These are phyloP conservation scores for Xenoacremonium recifei DNA, from an alignment of 2,329 filamentous ascomycete species.

Conservation along the genomic window DNA sequence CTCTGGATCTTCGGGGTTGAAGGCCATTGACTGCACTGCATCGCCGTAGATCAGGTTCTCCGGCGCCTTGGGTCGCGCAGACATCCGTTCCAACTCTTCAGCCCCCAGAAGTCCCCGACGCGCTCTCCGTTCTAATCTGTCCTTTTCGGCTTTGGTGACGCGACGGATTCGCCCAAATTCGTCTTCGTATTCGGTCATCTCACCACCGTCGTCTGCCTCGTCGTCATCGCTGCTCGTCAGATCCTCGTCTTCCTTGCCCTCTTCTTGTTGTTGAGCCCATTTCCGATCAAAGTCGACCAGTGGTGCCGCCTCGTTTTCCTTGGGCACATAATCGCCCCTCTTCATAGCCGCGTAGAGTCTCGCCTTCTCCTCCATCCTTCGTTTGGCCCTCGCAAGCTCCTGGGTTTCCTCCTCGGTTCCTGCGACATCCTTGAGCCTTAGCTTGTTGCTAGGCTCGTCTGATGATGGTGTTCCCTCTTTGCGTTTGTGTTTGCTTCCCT, in stretches of 20 bases:
- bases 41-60: constrained; percentile 78
- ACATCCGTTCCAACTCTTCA: constrained; percentile 66
- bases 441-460: constrained; percentile 43
- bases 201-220: constrained; percentile 46
- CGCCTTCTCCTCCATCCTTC: constrained; percentile 88
- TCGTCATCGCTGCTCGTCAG: constrained; percentile 36
- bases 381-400: constrained; percentile 68
- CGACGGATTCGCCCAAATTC: constrained; percentile 84
- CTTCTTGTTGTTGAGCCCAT: constrained; percentile 72
- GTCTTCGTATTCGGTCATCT: constrained; percentile 83
- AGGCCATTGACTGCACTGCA: constrained; percentile 78
- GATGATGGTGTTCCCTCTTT: constrained; percentile 47
- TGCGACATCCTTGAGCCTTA: constrained; percentile 50
- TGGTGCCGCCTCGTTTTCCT: constrained; percentile 61
- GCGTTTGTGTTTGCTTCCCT: constrained; percentile 25
- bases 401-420: constrained; percentile 63
- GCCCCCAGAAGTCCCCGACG: constrained; percentile 51
- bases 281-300: constrained; percentile 95
- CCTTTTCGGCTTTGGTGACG: constrained; percentile 68
- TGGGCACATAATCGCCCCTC: constrained; percentile 75
- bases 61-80: constrained; percentile 66
- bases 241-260: constrained; percentile 58
- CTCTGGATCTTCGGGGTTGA: constrained; percentile 69
- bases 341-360: constrained; percentile 87
- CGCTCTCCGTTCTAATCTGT: constrained; percentile 56